A percentile compares a stretch with the other conserved stretches of the same genome.
These are phyloP conservation scores for Pichia sp. DNA, from an alignment of 1,139 yeast species.

Conservation along the genomic window DNA sequence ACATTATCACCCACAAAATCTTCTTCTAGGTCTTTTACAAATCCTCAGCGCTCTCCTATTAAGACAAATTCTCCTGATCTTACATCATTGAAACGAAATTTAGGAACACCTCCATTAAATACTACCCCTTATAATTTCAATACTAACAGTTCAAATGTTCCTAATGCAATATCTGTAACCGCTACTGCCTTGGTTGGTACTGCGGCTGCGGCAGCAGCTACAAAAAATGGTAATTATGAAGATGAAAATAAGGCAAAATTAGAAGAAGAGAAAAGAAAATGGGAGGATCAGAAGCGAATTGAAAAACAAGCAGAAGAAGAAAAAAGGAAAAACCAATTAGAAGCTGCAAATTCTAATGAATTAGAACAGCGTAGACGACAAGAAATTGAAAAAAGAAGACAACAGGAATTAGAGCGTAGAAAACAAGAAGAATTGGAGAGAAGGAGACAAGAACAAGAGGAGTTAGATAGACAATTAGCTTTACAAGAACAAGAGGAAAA, in stretches of 20 bases:
- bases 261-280: constrained; percentile 7
- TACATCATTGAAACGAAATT: constrained; percentile 3
- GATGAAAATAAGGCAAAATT: constrained; percentile 3
- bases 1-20: background rate
- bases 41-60: constrained; percentile 8
- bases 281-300: constrained; percentile 6
- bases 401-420: constrained; percentile 13
- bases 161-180: constrained; percentile 4
- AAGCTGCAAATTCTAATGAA: background rate
- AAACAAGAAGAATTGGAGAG: constrained; percentile 9
- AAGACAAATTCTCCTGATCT: constrained; percentile 5
- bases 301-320: background rate
- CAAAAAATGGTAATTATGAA: no score
- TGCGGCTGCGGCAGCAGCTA: constrained; percentile 4
- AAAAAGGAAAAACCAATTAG: background rate
- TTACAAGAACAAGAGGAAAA: no score
- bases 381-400: constrained; percentile 9
- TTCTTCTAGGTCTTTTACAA: constrained; percentile 2
- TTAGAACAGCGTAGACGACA: constrained; percentile 5
- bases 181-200: constrained; percentile 12
- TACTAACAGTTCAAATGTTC: background rate
- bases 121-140: background rate
- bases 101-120: constrained; percentile 1
- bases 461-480: no score
- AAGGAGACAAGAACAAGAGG: constrained; percentile 3